phyloP scores from a whole-genome alignment of 2,329 filamentous ascomycete genomes.

The Fusarium xyrophilum region DNA sequence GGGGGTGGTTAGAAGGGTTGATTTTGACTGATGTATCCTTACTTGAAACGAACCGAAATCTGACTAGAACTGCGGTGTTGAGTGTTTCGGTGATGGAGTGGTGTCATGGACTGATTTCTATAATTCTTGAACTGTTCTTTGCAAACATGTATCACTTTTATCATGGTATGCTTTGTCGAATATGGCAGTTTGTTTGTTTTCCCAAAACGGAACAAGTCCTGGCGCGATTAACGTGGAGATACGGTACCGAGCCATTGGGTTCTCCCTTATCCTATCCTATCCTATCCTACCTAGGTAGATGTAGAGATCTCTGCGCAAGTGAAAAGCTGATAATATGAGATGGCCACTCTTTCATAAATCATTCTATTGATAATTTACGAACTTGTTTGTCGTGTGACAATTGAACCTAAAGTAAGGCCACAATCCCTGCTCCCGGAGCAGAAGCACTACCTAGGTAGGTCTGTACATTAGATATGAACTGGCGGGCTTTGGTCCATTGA shows the following conservation, averaged over 20 bases:
- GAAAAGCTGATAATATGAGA: neutral
- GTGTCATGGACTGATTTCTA: slow-evolving; percentile 1
- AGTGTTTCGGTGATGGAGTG: slow-evolving; percentile 9
- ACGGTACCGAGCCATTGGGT: neutral
- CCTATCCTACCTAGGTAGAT: neutral
- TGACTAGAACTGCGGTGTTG: slow-evolving; percentile 20
- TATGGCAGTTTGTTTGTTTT: neutral
- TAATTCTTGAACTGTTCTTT: neutral
- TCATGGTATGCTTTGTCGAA: neutral
- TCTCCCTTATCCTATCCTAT: neutral
- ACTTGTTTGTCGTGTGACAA: slow-evolving; percentile 2
- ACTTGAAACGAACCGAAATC: slow-evolving; percentile 15
- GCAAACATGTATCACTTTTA: slow-evolving; percentile 9
- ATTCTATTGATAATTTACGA: neutral
- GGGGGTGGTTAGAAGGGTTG: slow-evolving; percentile 4
- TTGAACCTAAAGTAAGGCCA: slow-evolving; percentile 8
- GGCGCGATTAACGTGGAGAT: slow-evolving; percentile 6
- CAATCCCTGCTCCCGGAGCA: slow-evolving; percentile 20
- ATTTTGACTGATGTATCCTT: slow-evolving; percentile 31
- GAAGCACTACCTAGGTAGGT: neutral
- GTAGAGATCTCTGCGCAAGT: neutral
- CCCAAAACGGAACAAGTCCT: neutral
- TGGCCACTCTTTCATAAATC: neutral
- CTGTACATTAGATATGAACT: neutral
- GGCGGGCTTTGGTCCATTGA: neutral